phyloP scores from a whole-genome alignment of 1,284 basidiomycete genomes.

The Moesziomyces sp. region DNA sequence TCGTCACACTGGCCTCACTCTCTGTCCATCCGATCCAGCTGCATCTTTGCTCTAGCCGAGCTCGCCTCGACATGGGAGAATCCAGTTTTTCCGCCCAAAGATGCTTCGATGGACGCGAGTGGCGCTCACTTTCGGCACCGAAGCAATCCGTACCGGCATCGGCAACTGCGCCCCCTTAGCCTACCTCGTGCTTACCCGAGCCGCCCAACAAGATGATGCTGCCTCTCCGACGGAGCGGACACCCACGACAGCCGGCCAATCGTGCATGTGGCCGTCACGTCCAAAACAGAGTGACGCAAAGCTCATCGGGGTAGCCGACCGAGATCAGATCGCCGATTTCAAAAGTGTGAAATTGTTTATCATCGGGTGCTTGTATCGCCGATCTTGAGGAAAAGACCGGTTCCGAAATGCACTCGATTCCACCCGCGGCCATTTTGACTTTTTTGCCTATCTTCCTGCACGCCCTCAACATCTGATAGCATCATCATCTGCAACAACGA shows the following conservation, averaged over 20 bases:
- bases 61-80: conserved; percentile 9
- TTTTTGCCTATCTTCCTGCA: conserved; percentile 2
- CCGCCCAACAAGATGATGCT: no score
- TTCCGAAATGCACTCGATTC: neutral
- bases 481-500: neutral
- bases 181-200: no score
- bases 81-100: conserved; percentile 4
- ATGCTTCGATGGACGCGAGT: neutral
- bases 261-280: neutral
- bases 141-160: neutral
- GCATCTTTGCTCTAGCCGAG: conserved; percentile 5
- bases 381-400: neutral
- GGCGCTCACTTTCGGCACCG: neutral
- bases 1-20: neutral
- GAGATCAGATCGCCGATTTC: neutral
- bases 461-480: neutral
- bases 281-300: no score
- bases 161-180: no score
- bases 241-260: no score
- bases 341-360: no score
- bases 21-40: conserved; percentile 1
- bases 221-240: no score
- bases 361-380: neutral
- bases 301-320: no score
- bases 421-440: conserved; percentile 5